Percentiles rank a stretch among this genome's conserved stretches.
Evolutionary conservation across 495 filamentous ascomycete genomes (phyloP).

Genomic region (Parathielavia hyrcaniae): DNA sequence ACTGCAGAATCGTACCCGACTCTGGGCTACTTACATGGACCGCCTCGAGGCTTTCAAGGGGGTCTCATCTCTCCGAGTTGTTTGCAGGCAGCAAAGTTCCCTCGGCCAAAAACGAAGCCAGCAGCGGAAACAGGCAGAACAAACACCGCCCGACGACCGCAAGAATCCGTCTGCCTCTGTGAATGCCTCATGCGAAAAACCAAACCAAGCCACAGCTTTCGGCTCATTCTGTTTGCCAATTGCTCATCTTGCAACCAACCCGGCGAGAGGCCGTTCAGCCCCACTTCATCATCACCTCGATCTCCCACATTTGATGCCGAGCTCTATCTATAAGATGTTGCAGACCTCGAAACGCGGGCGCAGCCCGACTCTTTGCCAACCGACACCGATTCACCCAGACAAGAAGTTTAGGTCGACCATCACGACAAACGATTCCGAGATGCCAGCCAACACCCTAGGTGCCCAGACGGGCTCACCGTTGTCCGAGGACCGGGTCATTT

Average conservation of each 20-base stretch:
- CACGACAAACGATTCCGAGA: not conserved
- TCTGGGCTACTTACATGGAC: no score
- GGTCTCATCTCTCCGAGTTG: no score
- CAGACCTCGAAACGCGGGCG: not conserved
- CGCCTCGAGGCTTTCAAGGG: no score
- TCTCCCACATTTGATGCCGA: not conserved
- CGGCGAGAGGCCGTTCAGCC: not conserved
- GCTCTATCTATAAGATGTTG: not conserved
- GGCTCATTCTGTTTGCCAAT: not conserved
- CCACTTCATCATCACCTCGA: not conserved
- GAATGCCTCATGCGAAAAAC: not conserved
- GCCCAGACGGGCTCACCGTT: not conserved
- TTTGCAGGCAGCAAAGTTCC: no score
- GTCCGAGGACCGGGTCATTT: conserved; percentile 22
- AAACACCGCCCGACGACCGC: not conserved
- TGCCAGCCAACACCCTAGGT: not conserved
- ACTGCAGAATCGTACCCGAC: no score
- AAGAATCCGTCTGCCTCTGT: not conserved
- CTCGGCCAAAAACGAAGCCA: not conserved
- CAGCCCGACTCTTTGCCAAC: not conserved
- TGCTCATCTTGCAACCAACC: not conserved
- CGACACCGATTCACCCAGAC: not conserved
- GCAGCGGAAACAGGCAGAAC: not conserved
- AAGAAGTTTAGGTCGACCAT: not conserved
- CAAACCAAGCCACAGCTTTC: not conserved